Evolutionary conservation across 208 protist species (phyloP), one percentile per base, ranked within the genome.

Genomic region (Crithidia expoeki): DNA sequence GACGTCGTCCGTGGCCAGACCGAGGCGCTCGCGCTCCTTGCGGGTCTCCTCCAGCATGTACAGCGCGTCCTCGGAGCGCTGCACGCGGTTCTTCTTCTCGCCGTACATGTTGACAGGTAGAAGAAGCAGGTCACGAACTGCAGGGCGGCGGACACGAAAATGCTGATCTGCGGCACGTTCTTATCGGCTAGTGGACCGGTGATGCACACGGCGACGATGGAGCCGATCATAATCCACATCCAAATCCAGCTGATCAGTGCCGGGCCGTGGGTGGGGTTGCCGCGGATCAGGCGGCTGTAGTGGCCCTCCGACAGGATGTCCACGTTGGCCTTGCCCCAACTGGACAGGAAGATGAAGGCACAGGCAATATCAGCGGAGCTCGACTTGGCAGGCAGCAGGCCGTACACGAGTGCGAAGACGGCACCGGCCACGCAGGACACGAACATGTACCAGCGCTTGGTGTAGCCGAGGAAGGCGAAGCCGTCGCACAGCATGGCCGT

Each of bases 291-390:
- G 19, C 84, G 81, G 42, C 81, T 92, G 85, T 94, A 94, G 62
- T 87, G 84, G 36, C 88, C 88, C 68, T 94, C 80, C 1, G 84
- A 88, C 16, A 94, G 78, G 56, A 92, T 91, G 68, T 94, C 88
- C 51, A 94, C 76, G 61, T 86, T 88, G 27, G 83, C 80, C 70
- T 86, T 89, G 36, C 77, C 72, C 56, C 72, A 90, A 40, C 57
- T 64, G 36, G 70, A 79, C 23, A 91, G 60, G 58, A 91, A 91
- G 64, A 89, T 68, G 42, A 94, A 76, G 14, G 66, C 81, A 27
- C 60, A 80, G 25, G 71, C 85, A 7, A 55, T 61, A 25, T 81
- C 46, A 40, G 76, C 85, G n/a, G n/a, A n/a, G n/a, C n/a, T n/a
- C n/a, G n/a, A n/a, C n/a, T n/a, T n/a, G n/a, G n/a, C n/a, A n/a